phyloP scores from a whole-genome alignment of 768 basidiomycete genomes.

The Xanthoconium purpureum region DNA sequence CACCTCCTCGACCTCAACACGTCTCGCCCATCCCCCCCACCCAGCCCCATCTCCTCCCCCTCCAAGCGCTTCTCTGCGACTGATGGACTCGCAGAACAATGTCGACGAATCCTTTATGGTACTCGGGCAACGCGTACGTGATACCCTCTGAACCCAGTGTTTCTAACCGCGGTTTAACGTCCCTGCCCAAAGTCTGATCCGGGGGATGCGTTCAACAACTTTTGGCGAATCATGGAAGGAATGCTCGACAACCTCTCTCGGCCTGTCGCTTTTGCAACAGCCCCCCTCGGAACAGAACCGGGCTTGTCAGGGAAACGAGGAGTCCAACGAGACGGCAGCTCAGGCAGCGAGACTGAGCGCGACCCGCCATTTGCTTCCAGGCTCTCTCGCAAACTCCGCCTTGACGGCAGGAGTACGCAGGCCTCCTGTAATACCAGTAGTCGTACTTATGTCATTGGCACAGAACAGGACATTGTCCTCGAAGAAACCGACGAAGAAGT shows the following conservation, averaged over 20 bases:
- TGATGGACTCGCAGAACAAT: constrained; percentile 55
- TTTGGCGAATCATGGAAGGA: constrained; percentile 85
- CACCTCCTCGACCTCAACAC: constrained; percentile 15
- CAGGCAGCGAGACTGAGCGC: constrained; percentile 64
- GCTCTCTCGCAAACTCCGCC: constrained; percentile 44
- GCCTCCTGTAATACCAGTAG: background rate
- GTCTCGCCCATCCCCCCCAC: constrained; percentile 17
- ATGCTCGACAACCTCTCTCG: constrained; percentile 85
- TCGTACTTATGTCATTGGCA: constrained; percentile 7
- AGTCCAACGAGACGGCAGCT: constrained; percentile 46
- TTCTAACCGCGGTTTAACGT: constrained; percentile 1
- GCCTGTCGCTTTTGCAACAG: constrained; percentile 74
- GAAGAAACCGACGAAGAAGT: constrained; percentile 62
- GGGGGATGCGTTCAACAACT: constrained; percentile 83
- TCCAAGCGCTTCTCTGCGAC: constrained; percentile 32
- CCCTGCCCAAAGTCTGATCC: constrained; percentile 59
- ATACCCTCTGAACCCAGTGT: background rate
- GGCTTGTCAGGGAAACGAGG: constrained; percentile 22
- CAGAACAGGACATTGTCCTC: constrained; percentile 18
- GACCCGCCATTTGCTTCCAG: constrained; percentile 63
- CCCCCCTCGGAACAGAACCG: constrained; percentile 56
- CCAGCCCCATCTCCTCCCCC: constrained; percentile 46
- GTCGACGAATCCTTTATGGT: constrained; percentile 91
- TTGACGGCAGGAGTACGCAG: constrained; percentile 24
- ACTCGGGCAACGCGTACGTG: constrained; percentile 66